Evolutionary conservation across 139 green algal species (phyloP), one percentile per base, ranked within the genome.

Genomic region (Yamagishiella unicocca): DNA sequence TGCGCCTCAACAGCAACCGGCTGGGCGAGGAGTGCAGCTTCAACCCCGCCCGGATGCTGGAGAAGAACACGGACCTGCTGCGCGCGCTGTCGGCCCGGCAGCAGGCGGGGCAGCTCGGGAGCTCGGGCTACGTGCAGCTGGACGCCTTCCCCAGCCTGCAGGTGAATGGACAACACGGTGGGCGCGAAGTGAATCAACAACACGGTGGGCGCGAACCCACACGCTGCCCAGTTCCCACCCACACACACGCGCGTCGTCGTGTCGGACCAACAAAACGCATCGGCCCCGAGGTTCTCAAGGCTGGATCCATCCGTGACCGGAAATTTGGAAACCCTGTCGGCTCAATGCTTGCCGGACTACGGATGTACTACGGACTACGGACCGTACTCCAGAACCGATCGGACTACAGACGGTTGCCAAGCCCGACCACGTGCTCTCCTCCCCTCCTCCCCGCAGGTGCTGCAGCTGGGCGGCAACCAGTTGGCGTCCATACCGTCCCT

Each of bases 1-100:
- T 94, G 29, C 90, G 77, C n/a, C 70, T 93, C 9, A 90, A 88
- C 88, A 84, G 66, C 89, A 97, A 96, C 85, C 87, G 90, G 33
- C 67, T 94, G 43, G 93, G 84, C 22, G 91, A 93, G 55, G 90
- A 90, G 53, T 90, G 79, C 73, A 84, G 31, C 67, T 93, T 93
- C 83, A 71, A 71, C 27, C n/a, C 83, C 2, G 42, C 29, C 3
- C 85, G 82, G 58, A 83, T 93, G 80, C 21, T 89, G 81, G 81
- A 87, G 54, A 43, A 66, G 19, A 85, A 76, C 43, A 4, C 67
- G 22, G 81, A 87, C 17, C 81, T 87, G 45, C 45, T 50, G 27
- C 64, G 66, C 7, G 81, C 81, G 22, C 45, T 87, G 45, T 45
- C 45, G 19, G 81, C 81, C 0, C 43, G 81, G 22, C 31, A 45